A percentile compares a stretch with the other conserved stretches of the same genome.
Conservation (phyloP, 192 early-diverging fungal species). For the Spinellus fusiger region DNA sequence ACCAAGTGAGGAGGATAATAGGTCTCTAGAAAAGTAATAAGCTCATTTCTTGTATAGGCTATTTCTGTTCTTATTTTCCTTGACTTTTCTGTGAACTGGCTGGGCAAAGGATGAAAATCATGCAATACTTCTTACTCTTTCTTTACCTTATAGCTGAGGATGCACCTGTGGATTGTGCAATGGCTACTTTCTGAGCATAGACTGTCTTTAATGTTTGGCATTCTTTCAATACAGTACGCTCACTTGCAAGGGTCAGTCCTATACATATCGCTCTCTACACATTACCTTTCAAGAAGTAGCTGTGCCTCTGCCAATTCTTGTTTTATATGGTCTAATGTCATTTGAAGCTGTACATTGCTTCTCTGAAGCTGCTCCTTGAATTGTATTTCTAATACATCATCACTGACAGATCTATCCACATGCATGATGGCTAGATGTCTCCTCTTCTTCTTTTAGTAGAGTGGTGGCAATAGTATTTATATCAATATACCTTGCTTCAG, state of each 20-base stretch:
- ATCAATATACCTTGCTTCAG: neutral
- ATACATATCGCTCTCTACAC: neutral
- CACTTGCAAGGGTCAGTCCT: neutral
- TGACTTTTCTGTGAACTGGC: neutral
- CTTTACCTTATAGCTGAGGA: neutral
- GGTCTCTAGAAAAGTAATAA: constrained; percentile 26
- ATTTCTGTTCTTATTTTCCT: neutral
- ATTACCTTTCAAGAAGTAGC: neutral
- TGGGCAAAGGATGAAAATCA: neutral
- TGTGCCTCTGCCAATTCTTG: neutral
- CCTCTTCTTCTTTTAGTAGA: too few relatives aligned
- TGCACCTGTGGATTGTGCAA: neutral
- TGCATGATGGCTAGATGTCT: too few relatives aligned
- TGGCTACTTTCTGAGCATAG: neutral
- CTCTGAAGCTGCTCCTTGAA: constrained; percentile 1
- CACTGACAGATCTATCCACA: neutral
- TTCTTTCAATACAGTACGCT: neutral
- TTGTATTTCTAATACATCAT: neutral
- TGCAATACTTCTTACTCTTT: neutral
- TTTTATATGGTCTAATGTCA: neutral
- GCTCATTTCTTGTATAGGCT: neutral
- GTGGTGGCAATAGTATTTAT: neutral
- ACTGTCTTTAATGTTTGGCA: neutral
- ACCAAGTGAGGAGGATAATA: constrained; percentile 21
- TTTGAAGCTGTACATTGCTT: neutral